Evolutionary conservation across 192 early-diverging fungal species (phyloP).

Genomic region (Chytriomyces hyalinus): DNA sequence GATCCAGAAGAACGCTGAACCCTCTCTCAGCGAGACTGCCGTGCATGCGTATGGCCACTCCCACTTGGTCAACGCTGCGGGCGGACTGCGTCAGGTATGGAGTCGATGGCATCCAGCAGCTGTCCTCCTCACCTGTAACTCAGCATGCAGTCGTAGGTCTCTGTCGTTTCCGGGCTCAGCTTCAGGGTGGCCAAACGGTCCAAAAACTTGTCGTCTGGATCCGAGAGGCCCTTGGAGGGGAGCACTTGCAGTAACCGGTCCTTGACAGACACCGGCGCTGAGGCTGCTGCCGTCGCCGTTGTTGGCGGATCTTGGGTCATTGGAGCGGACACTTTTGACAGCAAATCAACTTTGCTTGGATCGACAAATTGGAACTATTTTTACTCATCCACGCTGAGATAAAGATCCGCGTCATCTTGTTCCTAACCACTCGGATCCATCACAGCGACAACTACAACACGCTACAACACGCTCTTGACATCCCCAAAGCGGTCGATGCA

Average conservation of each 20-base stretch:
- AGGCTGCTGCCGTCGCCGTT: too few species aligned
- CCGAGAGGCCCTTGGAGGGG: background rate
- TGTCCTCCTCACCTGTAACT: too few species aligned
- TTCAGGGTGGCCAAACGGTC: background rate
- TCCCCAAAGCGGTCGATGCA: slow-evolving; percentile 3
- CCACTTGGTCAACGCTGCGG: background rate
- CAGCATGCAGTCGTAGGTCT: background rate
- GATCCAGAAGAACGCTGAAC: background rate
- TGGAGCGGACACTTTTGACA: too few species aligned
- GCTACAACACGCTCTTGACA: background rate
- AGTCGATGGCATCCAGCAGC: background rate
- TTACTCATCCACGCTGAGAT: too few species aligned
- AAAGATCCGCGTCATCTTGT: too few species aligned
- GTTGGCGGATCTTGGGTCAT: too few species aligned
- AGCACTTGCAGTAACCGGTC: background rate
- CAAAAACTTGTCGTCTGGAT: background rate
- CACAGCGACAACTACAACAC: too few species aligned
- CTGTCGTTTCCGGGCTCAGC: background rate
- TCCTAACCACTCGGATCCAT: too few species aligned
- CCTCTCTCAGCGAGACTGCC: background rate
- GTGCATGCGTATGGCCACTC: background rate
- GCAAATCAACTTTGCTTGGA: too few species aligned
- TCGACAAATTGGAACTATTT: too few species aligned
- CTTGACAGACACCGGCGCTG: too few species aligned
- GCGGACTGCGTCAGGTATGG: background rate